Percentiles rank a stretch among this genome's conserved stretches.
These are phyloP conservation scores for Backusella circina DNA, from an alignment of 192 early-diverging fungal genomes.

Conservation along the genomic window DNA sequence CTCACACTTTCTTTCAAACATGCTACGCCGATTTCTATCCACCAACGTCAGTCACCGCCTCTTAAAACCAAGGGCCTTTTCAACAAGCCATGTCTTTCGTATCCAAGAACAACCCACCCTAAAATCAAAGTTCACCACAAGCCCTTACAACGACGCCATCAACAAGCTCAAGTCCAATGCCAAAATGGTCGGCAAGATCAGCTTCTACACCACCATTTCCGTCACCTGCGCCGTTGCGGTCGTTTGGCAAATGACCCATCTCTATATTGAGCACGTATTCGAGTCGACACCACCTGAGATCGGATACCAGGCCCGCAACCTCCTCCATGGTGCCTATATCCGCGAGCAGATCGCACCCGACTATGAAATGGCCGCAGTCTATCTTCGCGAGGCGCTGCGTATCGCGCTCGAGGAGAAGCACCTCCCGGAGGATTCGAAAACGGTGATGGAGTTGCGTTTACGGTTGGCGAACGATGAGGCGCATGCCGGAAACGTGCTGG, in stretches of 20 bases:
- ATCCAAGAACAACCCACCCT: too few relatives aligned
- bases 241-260: constrained; percentile 41
- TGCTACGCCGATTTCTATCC: background rate
- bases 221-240: constrained; percentile 28
- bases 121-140: constrained; percentile 17
- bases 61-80: background rate
- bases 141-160: constrained; percentile 20
- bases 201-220: constrained; percentile 30
- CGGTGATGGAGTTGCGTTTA: constrained; percentile 20
- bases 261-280: constrained; percentile 50
- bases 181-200: constrained; percentile 21
- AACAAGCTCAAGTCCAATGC: constrained; percentile 17
- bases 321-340: constrained; percentile 54
- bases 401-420: constrained; percentile 23
- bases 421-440: constrained; percentile 1
- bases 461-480: constrained; percentile 26
- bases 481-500: constrained; percentile 31
- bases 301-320: constrained; percentile 31
- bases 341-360: constrained; percentile 46
- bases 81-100: background rate
- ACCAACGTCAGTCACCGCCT: background rate
- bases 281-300: constrained; percentile 41
- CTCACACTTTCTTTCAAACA: background rate
- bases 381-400: constrained; percentile 36
- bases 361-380: constrained; percentile 38